Evolutionary conservation across 2,329 filamentous ascomycete genomes (phyloP).

Genomic region (Diaporthe longicolla): DNA sequence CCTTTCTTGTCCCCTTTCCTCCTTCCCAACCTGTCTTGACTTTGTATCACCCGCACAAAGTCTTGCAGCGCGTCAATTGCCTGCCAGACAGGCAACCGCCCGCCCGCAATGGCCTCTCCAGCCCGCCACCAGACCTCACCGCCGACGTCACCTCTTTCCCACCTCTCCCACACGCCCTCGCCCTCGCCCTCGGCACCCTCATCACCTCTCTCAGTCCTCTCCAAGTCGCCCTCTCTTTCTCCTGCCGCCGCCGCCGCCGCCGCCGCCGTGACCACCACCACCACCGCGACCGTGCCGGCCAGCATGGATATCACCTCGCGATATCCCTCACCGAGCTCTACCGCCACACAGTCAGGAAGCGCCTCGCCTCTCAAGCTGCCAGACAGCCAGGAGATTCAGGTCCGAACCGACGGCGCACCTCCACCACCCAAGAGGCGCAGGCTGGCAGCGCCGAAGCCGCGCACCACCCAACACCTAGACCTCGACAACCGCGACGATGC

Average conservation of each 20-base stretch:
- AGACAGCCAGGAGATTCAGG: constrained; percentile 55
- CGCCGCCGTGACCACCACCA: no score
- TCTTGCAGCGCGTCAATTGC: constrained; percentile 22
- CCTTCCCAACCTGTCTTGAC: constrained; percentile 31
- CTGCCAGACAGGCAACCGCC: constrained; percentile 30
- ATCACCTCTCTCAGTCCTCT: constrained; percentile 69
- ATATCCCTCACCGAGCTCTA: constrained; percentile 68
- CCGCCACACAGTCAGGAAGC: constrained; percentile 60
- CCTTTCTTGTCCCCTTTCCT: constrained; percentile 32
- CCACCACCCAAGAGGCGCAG: constrained; percentile 84
- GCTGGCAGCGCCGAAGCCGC: constrained; percentile 70
- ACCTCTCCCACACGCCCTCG: constrained; percentile 64
- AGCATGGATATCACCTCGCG: constrained; percentile 57
- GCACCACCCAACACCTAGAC: constrained; percentile 87
- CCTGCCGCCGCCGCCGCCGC: constrained; percentile 41
- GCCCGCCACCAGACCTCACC: constrained; percentile 53
- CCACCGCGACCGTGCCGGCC: constrained; percentile 43
- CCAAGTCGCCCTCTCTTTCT: constrained; percentile 66
- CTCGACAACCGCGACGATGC: constrained; percentile 68
- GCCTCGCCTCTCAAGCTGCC: constrained; percentile 65
- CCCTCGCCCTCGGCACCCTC: constrained; percentile 60
- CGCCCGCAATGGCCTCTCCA: constrained; percentile 39
- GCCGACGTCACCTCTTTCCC: constrained; percentile 69
- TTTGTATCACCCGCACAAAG: constrained; percentile 22
- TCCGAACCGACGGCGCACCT: constrained; percentile 67